These are phyloP conservation scores for Stagonosporopsis rhizophila DNA, from an alignment of 2,329 filamentous ascomycete genomes.

Conservation along the genomic window DNA sequence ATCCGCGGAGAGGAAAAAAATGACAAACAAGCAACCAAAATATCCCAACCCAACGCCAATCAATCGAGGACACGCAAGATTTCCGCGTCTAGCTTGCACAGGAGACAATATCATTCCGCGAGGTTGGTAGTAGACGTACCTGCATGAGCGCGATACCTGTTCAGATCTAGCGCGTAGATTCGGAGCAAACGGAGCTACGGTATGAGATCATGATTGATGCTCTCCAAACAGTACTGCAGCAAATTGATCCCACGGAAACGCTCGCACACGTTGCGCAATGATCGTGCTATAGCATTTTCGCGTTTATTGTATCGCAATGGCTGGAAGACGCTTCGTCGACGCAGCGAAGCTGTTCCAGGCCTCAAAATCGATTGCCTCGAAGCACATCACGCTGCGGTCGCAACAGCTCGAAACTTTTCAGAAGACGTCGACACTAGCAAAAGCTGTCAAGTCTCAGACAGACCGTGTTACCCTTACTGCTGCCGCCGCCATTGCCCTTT, in stretches of 20 bases:
- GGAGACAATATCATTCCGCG: slow-evolving; percentile 1
- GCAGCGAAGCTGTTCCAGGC: slow-evolving; percentile 60
- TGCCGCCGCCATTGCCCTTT: slow-evolving; percentile 66
- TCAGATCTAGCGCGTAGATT: slow-evolving; percentile 7
- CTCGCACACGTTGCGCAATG: slow-evolving; percentile 6
- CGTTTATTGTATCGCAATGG: slow-evolving; percentile 50
- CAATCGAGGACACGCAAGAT: slow-evolving; percentile 2
- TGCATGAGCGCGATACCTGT: slow-evolving; percentile 15
- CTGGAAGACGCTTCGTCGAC: slow-evolving; percentile 60
- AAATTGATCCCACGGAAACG: background rate
- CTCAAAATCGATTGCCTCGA: slow-evolving; percentile 54
- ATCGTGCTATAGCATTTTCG: background rate
- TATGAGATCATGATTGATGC: slow-evolving; percentile 13
- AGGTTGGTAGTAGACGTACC: slow-evolving; percentile 17
- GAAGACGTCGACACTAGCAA: slow-evolving; percentile 69
- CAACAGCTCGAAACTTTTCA: slow-evolving; percentile 69
- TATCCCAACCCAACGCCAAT: slow-evolving; percentile 14
- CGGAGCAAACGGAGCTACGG: slow-evolving; percentile 13
- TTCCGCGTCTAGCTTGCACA: background rate
- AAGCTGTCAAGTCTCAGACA: slow-evolving; percentile 67
- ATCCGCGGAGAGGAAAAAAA: slow-evolving; percentile 6
- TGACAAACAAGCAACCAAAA: slow-evolving; percentile 7
- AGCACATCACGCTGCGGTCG: slow-evolving; percentile 66
- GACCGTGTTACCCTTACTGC: slow-evolving; percentile 67
- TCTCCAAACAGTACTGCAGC: background rate